These are phyloP conservation scores for Helotiales sp. DNA, from an alignment of 2,329 filamentous ascomycete genomes.

Conservation along the genomic window DNA sequence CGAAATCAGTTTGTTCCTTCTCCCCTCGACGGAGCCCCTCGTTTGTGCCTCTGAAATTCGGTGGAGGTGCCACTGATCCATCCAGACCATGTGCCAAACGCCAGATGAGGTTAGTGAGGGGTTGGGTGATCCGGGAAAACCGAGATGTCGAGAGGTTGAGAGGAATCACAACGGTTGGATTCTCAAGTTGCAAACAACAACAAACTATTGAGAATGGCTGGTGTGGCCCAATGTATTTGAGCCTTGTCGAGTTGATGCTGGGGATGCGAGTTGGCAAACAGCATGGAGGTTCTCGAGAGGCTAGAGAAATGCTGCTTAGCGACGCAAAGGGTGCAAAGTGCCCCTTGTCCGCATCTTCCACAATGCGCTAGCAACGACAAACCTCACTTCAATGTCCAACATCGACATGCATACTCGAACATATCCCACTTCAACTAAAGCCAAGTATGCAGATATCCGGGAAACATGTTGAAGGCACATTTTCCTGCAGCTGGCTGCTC, in stretches of 20 bases:
- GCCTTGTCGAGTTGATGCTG: not conserved
- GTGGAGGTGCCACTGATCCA: not conserved
- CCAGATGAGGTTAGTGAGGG: not conserved
- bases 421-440: not conserved
- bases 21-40: not conserved
- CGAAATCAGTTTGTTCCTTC: not conserved
- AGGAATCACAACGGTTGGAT: not conserved
- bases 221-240: not conserved
- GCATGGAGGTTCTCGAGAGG: not conserved
- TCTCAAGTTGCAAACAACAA: not conserved
- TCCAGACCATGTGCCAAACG: not conserved
- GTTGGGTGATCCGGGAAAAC: not conserved
- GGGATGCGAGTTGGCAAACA: constrained; percentile 3
- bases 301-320: constrained; percentile 12
- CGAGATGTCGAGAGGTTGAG: not conserved
- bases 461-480: not conserved
- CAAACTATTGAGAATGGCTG: not conserved
- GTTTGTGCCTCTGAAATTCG: not conserved
- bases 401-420: not conserved
- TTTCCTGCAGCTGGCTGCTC: not conserved
- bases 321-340: constrained; percentile 11
- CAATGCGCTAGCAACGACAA: constrained; percentile 14
- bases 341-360: constrained; percentile 7
- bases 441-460: not conserved
- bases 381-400: not conserved